Evolutionary conservation across 2,329 filamentous ascomycete species (phyloP).

Genomic region (Microsporum canis): DNA sequence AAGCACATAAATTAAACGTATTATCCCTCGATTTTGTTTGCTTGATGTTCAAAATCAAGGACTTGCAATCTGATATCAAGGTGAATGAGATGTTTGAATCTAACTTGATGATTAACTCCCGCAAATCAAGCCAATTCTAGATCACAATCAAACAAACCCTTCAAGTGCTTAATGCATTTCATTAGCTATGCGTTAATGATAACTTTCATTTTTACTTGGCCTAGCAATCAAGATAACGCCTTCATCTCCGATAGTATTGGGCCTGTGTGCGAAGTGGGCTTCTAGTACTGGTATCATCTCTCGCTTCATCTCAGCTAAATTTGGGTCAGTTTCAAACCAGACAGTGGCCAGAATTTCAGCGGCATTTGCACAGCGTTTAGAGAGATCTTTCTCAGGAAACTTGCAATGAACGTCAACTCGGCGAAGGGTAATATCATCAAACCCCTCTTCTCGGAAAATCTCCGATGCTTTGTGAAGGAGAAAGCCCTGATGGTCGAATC

Average conservation of each 20-base stretch:
- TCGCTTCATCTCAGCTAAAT: slow-evolving; percentile 4
- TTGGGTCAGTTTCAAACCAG: neutral
- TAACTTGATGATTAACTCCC: too few species aligned
- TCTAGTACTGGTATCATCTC: slow-evolving; percentile 1
- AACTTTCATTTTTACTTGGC: neutral
- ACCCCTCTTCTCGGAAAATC: neutral
- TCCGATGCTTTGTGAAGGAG: neutral
- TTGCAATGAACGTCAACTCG: slow-evolving; percentile 1
- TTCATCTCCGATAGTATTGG: neutral
- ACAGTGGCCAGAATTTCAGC: slow-evolving; percentile 2
- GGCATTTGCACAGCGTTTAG: neutral
- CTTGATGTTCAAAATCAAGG: too few species aligned
- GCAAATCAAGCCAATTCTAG: too few species aligned
- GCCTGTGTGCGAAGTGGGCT: neutral
- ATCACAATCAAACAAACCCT: neutral
- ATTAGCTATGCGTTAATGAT: neutral
- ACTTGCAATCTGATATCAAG: too few species aligned
- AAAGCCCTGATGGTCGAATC: neutral
- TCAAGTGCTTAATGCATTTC: neutral
- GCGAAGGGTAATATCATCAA: neutral
- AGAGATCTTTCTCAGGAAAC: neutral
- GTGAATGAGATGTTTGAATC: too few species aligned
- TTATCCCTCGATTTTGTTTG: too few species aligned
- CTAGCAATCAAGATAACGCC: neutral
- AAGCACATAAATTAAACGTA: too few species aligned